Conservation (phyloP, 768 basidiomycete genomes). For the Melanogaster broomeanus region DNA sequence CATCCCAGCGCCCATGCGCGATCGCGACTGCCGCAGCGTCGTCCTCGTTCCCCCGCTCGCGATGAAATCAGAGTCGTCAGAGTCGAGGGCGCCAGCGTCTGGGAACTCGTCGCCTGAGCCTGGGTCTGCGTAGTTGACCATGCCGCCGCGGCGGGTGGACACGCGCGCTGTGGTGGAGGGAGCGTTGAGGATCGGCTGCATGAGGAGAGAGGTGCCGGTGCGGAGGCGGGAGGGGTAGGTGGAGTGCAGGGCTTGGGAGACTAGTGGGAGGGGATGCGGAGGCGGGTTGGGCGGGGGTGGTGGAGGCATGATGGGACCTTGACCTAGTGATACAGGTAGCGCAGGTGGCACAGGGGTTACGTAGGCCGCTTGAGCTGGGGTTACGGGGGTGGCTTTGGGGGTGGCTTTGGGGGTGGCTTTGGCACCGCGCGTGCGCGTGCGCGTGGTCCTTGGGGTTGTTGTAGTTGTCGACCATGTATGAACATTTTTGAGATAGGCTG, state of each 20-base stretch:
- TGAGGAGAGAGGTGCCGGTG: conserved; percentile 85
- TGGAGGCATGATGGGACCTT: conserved; percentile 29
- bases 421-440: conserved; percentile 38
- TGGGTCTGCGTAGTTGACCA: conserved; percentile 86
- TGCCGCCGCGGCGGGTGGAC: conserved; percentile 60
- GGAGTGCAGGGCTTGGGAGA: conserved; percentile 71
- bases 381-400: conserved; percentile 43
- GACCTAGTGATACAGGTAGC: conserved; percentile 30
- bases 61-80: conserved; percentile 82
- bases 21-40: conserved; percentile 49
- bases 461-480: conserved; percentile 66
- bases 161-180: conserved; percentile 45
- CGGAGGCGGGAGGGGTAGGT: conserved; percentile 90
- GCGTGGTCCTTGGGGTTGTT: conserved; percentile 47
- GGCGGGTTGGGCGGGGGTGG: conserved; percentile 48
- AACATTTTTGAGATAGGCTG: conserved; percentile 69
- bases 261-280: conserved; percentile 57
- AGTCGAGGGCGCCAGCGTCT: conserved; percentile 79
- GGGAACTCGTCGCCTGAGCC: conserved; percentile 81
- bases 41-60: conserved; percentile 65
- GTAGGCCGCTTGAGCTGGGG: conserved; percentile 35
- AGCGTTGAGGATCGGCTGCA: conserved; percentile 76
- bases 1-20: conserved; percentile 48
- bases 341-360: conserved; percentile 35
- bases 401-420: conserved; percentile 44